Evolutionary conservation across 257 asterid species (phyloP), one percentile per base, ranked within the genome.

Genomic region (Ocimum tenuiflorum): DNA sequence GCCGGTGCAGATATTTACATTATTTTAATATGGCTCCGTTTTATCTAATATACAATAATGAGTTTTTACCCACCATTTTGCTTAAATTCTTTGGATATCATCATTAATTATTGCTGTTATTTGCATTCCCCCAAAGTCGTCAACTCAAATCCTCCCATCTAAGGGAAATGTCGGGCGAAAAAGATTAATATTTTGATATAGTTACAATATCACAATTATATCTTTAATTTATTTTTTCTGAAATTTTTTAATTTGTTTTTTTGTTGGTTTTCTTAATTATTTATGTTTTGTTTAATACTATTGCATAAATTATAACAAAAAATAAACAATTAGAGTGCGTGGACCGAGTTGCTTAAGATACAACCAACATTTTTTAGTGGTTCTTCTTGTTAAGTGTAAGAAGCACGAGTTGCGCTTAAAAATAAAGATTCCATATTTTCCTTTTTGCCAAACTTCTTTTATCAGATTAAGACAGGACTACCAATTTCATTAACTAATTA

Each of bases 1-100:
- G 69, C 58, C 22, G 43, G 68, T 31, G 42, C 55, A 75, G 79
- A 75, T 75, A 63, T 69, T 75, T 75, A 29, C 47, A 13, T 10
- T 64, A 36, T 39, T 36, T 36, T 2, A 36, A 0, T 23, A 5
- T 54, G 8, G n/a, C 9, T 61, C 39, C 14, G 8, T 62, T 23
- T 41, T 46, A 55, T 62, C 50, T 13, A 14, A 56, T 51, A 47
- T 31, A n/a, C 55, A 74, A 64, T 75, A 27, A 70, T 75, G 65
- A 64, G 69, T 50, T 58, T 49, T 58, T 57, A 61, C 76, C 73
- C 39, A 50, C 72, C 75, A 63, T 48, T 27, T 56, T 31, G n/a
- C 47, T 54, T 61, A 47, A 29, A 50, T 36, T 31, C 24, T 38
- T 65, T 36, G n/a, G n/a, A 36, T 31, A 56, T 47, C 17, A 22